Base-by-base conservation (phyloP, 106 monocot species). In the Acanthochlamys bracteata region DNA sequence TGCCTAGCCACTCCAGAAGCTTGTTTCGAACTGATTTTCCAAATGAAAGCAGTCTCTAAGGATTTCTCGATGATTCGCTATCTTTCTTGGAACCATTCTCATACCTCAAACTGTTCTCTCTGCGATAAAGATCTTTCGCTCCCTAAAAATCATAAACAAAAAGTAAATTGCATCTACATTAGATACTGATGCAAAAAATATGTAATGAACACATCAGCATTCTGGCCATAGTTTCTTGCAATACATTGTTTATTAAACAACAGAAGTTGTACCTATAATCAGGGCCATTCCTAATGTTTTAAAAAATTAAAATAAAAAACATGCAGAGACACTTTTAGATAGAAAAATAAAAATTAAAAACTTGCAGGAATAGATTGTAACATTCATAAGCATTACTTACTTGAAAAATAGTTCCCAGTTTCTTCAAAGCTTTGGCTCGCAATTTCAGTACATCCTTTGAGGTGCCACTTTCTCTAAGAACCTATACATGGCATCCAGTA, bases 381-480 rank as follows among this genome's bases (percentile, higher is more conserved):
- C n/a, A n/a, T n/a, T n/a, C n/a, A 53, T 41, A 60, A 75, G 10
- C 10, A 55, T 14, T 15, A 27, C 74, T 69, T 83, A 87, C 87
- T 66, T 87, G 87, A 46, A 87, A 87, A 43, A 87, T 83, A 24
- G 80, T 80, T 57, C 87, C 87, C 17, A 87, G 60, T 59, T 87
- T 87, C 69, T 80, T 87, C 39, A 87, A 53, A 51, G 71, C 83
- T 71, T 53, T 87, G 54, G 80, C 83, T 56, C 87, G 74, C 27
- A 83, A 51, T 62, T 77, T 87, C 39, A 83, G 71, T 20, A 75
- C 72, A 24, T 87, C 87, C 71, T 75, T 87, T 41, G 83, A 13
- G 55, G 77, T 77, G 60, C 41, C 68, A 57, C 10, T 61, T 55
- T 87, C 87, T 69, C 25, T 61, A n/a, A 87, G 71, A 61, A 87